phyloP scores from a whole-genome alignment of 495 filamentous ascomycete species.

The Xylaria nigripes region DNA sequence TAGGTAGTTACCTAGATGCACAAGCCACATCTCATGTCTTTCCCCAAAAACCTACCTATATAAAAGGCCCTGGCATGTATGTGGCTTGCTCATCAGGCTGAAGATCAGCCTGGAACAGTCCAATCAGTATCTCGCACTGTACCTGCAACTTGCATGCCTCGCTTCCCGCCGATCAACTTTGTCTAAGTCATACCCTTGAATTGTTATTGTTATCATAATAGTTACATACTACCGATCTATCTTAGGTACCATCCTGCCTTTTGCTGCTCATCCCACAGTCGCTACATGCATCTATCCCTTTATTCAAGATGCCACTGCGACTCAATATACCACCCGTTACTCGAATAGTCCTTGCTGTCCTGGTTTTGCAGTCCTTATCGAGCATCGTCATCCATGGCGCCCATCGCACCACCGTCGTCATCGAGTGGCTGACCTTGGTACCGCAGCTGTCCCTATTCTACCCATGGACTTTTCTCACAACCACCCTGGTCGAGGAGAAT shows the following conservation, averaged over 20 bases:
- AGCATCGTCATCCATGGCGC: conserved; percentile 65
- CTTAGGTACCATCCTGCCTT: background rate
- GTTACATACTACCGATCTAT: no score
- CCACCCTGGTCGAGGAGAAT: conserved; percentile 88
- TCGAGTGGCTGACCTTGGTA: conserved; percentile 80
- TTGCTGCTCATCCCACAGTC: background rate
- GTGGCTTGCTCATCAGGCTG: background rate
- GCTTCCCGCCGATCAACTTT: background rate
- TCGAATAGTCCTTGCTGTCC: conserved; percentile 64
- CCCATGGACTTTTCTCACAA: conserved; percentile 84
- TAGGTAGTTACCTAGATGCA: no score
- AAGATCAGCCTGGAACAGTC: background rate
- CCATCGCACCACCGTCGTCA: conserved; percentile 51
- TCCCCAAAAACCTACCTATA: background rate
- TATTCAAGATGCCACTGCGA: conserved; percentile 61
- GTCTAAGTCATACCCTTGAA: background rate
- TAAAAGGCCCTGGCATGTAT: background rate
- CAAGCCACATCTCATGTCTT: background rate
- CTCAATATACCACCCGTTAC: conserved; percentile 91
- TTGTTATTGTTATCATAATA: no score
- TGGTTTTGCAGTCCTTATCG: conserved; percentile 73
- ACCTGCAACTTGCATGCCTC: background rate
- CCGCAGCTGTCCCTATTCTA: conserved; percentile 76
- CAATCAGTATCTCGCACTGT: background rate
- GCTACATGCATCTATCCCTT: conserved; percentile 12